Evolutionary conservation across 257 asterid genomes (phyloP).

Genomic region (Dorcoceras hygrometricum): DNA sequence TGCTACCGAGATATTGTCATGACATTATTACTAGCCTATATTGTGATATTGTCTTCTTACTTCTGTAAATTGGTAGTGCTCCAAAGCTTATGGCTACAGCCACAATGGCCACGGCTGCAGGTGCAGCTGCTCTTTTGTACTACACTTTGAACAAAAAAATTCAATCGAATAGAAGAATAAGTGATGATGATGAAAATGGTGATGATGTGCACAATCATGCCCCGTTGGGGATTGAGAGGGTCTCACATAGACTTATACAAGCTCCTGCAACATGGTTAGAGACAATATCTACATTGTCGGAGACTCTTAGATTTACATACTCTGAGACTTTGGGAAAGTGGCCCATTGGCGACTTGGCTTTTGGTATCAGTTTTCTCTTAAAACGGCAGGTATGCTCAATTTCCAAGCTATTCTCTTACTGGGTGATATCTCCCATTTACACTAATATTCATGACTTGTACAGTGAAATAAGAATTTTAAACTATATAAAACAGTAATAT

Average conservation of each 20-base stretch:
- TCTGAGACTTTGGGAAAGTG: slow-evolving; percentile 98
- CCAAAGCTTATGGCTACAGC: slow-evolving; percentile 88
- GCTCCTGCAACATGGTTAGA: slow-evolving; percentile 99
- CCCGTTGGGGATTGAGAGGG: slow-evolving; percentile 61
- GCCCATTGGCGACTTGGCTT: slow-evolving; percentile 99
- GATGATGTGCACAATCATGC: slow-evolving; percentile 42
- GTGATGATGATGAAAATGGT: slow-evolving; percentile 60
- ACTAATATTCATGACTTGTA: neutral
- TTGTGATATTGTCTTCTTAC: slow-evolving; percentile 19
- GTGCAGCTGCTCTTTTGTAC: slow-evolving; percentile 97
- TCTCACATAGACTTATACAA: slow-evolving; percentile 83
- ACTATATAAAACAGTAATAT: neutral
- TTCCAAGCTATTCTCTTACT: slow-evolving; percentile 3
- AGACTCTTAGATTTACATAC: slow-evolving; percentile 93
- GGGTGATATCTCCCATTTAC: neutral
- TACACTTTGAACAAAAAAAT: slow-evolving; percentile 76
- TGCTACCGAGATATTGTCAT: too few relatives aligned
- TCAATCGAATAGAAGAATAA: slow-evolving; percentile 40
- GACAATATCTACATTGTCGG: slow-evolving; percentile 88
- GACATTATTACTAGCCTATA: too few relatives aligned
- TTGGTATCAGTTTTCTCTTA: slow-evolving; percentile 90
- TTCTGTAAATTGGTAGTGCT: slow-evolving; percentile 34
- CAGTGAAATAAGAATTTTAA: too few relatives aligned
- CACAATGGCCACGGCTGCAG: slow-evolving; percentile 99
- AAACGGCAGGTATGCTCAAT: slow-evolving; percentile 78